Base-by-base conservation (phyloP, 2,329 filamentous ascomycete genomes). In the Harringtonia lauricola region DNA sequence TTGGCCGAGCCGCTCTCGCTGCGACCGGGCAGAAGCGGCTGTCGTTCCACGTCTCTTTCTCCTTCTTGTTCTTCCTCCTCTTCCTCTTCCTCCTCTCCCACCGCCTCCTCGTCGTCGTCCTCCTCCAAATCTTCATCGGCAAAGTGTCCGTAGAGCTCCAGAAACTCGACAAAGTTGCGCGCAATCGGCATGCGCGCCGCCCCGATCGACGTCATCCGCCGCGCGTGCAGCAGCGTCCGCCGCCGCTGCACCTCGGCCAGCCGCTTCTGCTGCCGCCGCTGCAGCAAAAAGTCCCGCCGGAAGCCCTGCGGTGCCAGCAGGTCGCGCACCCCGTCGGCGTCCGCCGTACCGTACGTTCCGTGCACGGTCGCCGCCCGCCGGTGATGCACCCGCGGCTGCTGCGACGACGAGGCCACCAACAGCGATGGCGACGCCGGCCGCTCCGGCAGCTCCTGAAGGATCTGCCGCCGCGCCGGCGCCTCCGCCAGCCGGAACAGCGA, bases 81-180 rank as follows among this genome's bases (percentile, higher is more conserved):
- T 17, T 63, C 60, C 41, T 70, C 66, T n/a, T 68, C 68, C 19
- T 70, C 70, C 3, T 72, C 69, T 10, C 68, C 67, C 17, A n/a
- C n/a, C n/a, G n/a, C n/a, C n/a, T 72, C 69, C 19, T 85, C 81
- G 34, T 82, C 77, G 43, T 76, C 73, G 1, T 67, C 71, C 43
- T 76, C 71, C 26, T 67, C 68, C 3, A 77, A 63, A 43, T 87
- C 81, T 57, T 88, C 83, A 41, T 83, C 83, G 3, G 83, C 83
- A 58, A 88, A 88, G 52, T 75, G 78, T 2, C 83, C 83, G 55
- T 88, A 88, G 0, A 88, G 65, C 47, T 84, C 80, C 19, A 88
- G 65, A 50, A 87, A 88, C 44, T 84, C 81, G 50, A 86, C 75
- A 56, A 88, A 88, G 55, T 79, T 83, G 47, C 69, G 67, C 1